Evolutionary conservation across 345 rosid genomes (phyloP).

Genomic region (Acer saccharum): DNA sequence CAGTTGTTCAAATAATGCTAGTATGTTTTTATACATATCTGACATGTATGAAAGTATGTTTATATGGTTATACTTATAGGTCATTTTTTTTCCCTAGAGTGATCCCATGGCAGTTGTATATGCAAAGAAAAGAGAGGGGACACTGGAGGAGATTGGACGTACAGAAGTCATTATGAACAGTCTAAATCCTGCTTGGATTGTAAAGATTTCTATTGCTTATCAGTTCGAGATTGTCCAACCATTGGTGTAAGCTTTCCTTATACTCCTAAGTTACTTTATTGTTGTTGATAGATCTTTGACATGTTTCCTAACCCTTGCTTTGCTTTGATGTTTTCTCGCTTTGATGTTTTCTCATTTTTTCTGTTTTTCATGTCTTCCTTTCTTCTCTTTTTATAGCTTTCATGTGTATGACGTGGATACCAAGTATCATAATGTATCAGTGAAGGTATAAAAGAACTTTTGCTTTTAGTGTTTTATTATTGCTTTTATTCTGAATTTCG

Average conservation of each 20-base stretch:
- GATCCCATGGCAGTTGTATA: slow-evolving; percentile 81
- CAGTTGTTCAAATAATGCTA: not conserved
- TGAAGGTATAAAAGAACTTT: slow-evolving; percentile 51
- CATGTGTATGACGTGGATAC: slow-evolving; percentile 77
- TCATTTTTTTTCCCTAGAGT: slow-evolving; percentile 51
- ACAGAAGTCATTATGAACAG: slow-evolving; percentile 78
- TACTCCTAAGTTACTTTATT: slow-evolving; percentile 1
- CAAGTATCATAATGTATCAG: slow-evolving; percentile 62
- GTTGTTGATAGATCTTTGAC: not conserved
- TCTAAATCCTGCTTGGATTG: slow-evolving; percentile 81
- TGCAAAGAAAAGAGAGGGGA: slow-evolving; percentile 58
- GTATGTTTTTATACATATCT: too few relatives aligned
- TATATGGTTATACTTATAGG: too few relatives aligned
- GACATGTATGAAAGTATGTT: too few relatives aligned
- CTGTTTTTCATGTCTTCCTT: not conserved
- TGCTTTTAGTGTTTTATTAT: slow-evolving; percentile 8
- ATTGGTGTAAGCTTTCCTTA: slow-evolving; percentile 52
- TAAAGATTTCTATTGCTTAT: slow-evolving; percentile 61
- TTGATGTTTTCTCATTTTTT: slow-evolving; percentile 18
- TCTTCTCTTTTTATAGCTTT: slow-evolving; percentile 48
- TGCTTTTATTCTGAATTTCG: not conserved
- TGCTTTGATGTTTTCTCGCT: slow-evolving; percentile 10
- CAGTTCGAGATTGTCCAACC: slow-evolving; percentile 82
- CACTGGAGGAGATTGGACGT: slow-evolving; percentile 79
- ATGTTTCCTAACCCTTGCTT: not conserved